Evolutionary conservation across 2,329 filamentous ascomycete species (phyloP), one percentile per base, ranked within the genome.

Genomic region (Cercospora zeae-maydis): DNA sequence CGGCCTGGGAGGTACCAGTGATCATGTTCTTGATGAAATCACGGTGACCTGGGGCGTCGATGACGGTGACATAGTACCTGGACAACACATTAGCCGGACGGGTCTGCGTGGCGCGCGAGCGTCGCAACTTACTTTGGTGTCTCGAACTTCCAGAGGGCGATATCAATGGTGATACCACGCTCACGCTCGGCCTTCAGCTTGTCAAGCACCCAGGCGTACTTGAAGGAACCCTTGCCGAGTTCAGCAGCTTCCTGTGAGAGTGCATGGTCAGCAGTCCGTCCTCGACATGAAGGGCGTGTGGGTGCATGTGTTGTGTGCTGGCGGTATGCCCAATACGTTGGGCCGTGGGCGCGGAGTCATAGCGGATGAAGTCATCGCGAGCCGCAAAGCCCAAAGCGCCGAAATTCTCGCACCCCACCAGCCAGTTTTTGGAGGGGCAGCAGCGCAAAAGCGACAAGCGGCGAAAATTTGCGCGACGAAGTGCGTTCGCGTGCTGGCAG

Each of bases 11-110:
- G 80, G 95, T 98, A 93, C 95, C 95, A 90, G 95, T 98, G 83
- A 99, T 99, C 95, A 99, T 99, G 93, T 98, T 99, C 93, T 99
- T 99, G 92, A 99, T 98, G 88, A 98, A 99, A 81, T 99, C 95
- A 95, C 95, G 93, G 85, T 99, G 95, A 84, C 95, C 95, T 78
- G 95, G 95, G 82, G 95, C 95, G 79, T 99, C 91, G 90, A 68
- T 59, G 51, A 59, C 45, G 33, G 68, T 70, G 59, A 68, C 66
- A 9, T 52, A 49, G 33, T 63, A 64, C 47, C 47, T 30, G 30
- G 9, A 16, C 11, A 16, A 27, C 13, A 24, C 36, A 24, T 62
- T 42, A 54, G 42, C 36, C 13, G 30, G 21, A 16, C 9, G 37
- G 1, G 5, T 27, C 24, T 30, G 21, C 11, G 6, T 30, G 21